Base-by-base conservation (phyloP, 2,329 filamentous ascomycete genomes). In the Curvularia lunata region DNA sequence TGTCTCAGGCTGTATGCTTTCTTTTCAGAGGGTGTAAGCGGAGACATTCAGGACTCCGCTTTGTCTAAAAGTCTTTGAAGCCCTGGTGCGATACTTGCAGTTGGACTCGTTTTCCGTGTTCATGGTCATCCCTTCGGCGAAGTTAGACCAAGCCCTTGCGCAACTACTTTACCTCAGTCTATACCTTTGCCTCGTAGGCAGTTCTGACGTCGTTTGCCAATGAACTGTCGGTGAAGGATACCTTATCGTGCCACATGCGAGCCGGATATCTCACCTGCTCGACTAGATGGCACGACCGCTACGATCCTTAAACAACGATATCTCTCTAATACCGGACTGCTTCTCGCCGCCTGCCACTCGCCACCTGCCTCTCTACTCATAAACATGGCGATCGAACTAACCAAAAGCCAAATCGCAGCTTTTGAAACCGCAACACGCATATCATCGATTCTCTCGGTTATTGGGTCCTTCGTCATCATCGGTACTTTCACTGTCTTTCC, bases 401-500 rank as follows among this genome's bases (percentile, higher is more conserved):
- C 51, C 13, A 28, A 49, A 12, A 23, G 51, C 10, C 57, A 72
- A 60, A 53, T 65, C 45, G 32, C 53, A 48, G 82, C 83, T 43
- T 82, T 93, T 62, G 85, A 80, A 61, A 75, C 84, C 54, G 84
- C 90, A 47, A 90, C 92, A 75, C 84, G 91, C 48, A 79, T 84
- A 16, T 86, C 87, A 69, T 93, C 91, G 0, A 82, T 87, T 7
- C 76, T 93, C 42, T 94, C 91, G 1, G 75, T 95, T 0, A 50
- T 89, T 1, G 91, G 90, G 55, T 90, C 88, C 42, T 66, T 88
- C 30, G 86, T 93, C 72, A 89, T 92, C 69, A 86, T 94, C 52
- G 66, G 81, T 54, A 92, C 90, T 3, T 95, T 93, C 70, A 77
- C 85, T 28, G 75, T 77, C n/a, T 91, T 88, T 30, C 83, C 82